Percentiles rank a stretch among this genome's conserved stretches.
Conservation (phyloP, 306 rosid genomes). For the Prunus campanulata region DNA sequence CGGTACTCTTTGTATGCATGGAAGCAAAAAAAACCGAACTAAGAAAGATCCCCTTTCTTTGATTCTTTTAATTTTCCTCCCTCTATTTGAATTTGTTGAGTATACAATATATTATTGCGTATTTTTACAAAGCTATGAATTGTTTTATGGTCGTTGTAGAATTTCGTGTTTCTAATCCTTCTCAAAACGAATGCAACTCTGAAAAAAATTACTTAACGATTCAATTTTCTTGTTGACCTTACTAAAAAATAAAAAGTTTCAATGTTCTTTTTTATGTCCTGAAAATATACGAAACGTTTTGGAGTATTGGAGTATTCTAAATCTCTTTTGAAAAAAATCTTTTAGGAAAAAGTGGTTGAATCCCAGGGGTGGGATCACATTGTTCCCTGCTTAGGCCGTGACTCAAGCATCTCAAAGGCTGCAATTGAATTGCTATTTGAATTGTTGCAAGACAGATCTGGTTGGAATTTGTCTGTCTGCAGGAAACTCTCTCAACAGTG, state of each 20-base stretch:
- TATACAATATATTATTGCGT: background rate
- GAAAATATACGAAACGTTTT: background rate
- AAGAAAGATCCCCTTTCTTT: background rate
- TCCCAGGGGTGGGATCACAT: slow-evolving; percentile 68
- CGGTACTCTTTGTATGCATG: background rate
- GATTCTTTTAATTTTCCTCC: background rate
- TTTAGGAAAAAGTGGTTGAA: slow-evolving; percentile 56
- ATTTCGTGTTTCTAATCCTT: background rate
- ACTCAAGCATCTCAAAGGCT: slow-evolving; percentile 55
- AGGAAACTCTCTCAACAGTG: slow-evolving; percentile 52
- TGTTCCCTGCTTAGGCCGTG: slow-evolving; percentile 51
- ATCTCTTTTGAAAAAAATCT: slow-evolving; percentile 6
- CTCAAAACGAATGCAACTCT: background rate
- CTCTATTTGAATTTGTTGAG: background rate
- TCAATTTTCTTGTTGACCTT: background rate
- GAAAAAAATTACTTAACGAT: background rate
- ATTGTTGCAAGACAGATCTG: slow-evolving; percentile 57
- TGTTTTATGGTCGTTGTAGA: background rate
- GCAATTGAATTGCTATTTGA: slow-evolving; percentile 63
- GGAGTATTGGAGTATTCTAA: slow-evolving; percentile 16
- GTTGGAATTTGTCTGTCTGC: slow-evolving; percentile 65
- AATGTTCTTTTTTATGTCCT: background rate
- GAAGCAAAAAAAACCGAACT: background rate
- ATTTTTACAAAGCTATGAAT: background rate
- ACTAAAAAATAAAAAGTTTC: background rate